Base-by-base conservation (phyloP, 345 rosid genomes). In the Melaleuca quinquenervia region DNA sequence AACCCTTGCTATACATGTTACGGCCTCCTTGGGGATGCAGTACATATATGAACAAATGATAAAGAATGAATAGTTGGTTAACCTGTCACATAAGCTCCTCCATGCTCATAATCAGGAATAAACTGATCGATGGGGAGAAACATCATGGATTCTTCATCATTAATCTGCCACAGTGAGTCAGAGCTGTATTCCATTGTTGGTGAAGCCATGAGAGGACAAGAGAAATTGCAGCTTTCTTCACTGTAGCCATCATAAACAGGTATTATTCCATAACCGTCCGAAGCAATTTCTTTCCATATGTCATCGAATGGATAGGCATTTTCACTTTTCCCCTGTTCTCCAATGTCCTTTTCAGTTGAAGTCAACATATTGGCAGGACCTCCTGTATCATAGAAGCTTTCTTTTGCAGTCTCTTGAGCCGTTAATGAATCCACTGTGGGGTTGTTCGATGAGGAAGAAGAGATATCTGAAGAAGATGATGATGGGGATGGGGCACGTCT, bases 281-380 rank as follows among this genome's bases (percentile, higher is more conserved):
- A 70, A 84, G 91, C 98, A 83, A 97, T 93, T 84, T 97, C 99
- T 86, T 93, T 94, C 99, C 99, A 97, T 89, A 97, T 91, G 51
- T 97, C 98, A 89, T 97, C 99, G 96, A 95, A 90, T 6, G 96
- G 90, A 85, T 75, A 89, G 14, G 89, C 93, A 11, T 88, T 93
- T 86, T 91, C 96, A 55, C 82, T 76, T 74, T 86, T 93, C 48
- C 92, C 88, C 29, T 84, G 86, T 32, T 89, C 91, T 84, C 90
- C 90, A 27, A 82, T 89, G 82, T 58, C 89, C 74, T 88, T 86
- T 14, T 83, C 89, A 26, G 52, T 85, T 50, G 88, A 91, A 88
- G 62, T 86, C 45, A 55, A 54, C 52, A 44, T 56, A 15, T 89
- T 85, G 26, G 32, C 85, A 36, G 48, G 85, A 41, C 95, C 98